These are phyloP conservation scores for Turritis glabra DNA, from an alignment of 345 rosid species.

Conservation along the genomic window DNA sequence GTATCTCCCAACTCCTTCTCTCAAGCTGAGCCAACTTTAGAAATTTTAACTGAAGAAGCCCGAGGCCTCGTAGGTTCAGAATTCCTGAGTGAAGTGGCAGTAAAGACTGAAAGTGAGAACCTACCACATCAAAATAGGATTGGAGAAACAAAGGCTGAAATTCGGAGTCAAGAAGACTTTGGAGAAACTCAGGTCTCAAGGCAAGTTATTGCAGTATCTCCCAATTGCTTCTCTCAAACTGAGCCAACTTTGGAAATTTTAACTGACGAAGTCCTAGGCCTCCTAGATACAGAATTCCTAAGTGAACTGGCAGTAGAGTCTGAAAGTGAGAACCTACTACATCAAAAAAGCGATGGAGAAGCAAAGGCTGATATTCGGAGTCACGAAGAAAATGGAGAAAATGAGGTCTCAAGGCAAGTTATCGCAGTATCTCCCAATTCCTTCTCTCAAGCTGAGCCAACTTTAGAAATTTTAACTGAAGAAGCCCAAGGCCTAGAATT, in stretches of 20 bases:
- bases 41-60: slow-evolving; percentile 2
- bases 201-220: slow-evolving; percentile 1
- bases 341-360: slow-evolving; percentile 3
- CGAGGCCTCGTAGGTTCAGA: neutral
- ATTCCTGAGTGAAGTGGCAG: slow-evolving; percentile 4
- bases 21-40: slow-evolving; percentile 5
- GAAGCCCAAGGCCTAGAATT: neutral
- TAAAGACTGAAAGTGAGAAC: slow-evolving; percentile 10
- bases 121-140: neutral
- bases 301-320: slow-evolving; percentile 8
- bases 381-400: neutral
- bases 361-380: neutral
- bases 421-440: slow-evolving; percentile 6
- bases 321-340: neutral
- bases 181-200: slow-evolving; percentile 13
- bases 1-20: slow-evolving; percentile 11
- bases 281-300: neutral
- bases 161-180: neutral
- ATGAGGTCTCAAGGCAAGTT: slow-evolving; percentile 19
- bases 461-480: slow-evolving; percentile 3
- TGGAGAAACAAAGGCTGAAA: neutral
- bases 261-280: neutral
- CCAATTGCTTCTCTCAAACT: slow-evolving; percentile 10
- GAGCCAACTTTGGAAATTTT: slow-evolving; percentile 3
- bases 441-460: slow-evolving; percentile 9